Evolutionary conservation across 192 early-diverging fungal genomes (phyloP).

Genomic region (Podochytrium sp.): DNA sequence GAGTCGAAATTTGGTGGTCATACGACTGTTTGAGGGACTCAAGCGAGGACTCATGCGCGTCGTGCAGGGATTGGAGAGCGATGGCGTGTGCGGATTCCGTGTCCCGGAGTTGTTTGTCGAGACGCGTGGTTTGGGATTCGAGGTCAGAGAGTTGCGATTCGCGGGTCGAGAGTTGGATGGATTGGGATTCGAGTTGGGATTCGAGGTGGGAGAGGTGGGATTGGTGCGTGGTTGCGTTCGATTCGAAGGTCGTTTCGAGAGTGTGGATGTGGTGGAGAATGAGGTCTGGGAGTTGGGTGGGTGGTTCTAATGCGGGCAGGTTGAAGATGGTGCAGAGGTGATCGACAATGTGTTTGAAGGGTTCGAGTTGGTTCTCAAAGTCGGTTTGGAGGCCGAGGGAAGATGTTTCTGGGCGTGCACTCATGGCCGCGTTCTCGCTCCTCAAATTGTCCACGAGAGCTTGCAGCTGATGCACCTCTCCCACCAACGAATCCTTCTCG

Average conservation of each 20-base stretch:
- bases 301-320: no score
- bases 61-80: slow-evolving; percentile 7
- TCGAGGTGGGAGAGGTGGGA: background rate
- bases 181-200: background rate
- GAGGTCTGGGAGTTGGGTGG: background rate
- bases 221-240: background rate
- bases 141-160: background rate
- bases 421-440: background rate
- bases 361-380: background rate
- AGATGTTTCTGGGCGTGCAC: background rate
- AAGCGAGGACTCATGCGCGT: background rate
- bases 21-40: background rate
- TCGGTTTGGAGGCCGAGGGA: background rate
- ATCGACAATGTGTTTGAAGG: background rate
- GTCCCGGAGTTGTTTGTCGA: background rate
- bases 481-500: background rate
- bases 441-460: background rate
- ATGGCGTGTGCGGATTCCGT: background rate
- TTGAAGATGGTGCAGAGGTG: background rate
- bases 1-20: slow-evolving; percentile 6
- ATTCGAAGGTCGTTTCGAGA: background rate
- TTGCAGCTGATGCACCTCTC: background rate
- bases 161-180: background rate
- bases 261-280: background rate
- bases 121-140: background rate